Conservation (phyloP, 2,329 filamentous ascomycete species). For the Cercospora berteroae region DNA sequence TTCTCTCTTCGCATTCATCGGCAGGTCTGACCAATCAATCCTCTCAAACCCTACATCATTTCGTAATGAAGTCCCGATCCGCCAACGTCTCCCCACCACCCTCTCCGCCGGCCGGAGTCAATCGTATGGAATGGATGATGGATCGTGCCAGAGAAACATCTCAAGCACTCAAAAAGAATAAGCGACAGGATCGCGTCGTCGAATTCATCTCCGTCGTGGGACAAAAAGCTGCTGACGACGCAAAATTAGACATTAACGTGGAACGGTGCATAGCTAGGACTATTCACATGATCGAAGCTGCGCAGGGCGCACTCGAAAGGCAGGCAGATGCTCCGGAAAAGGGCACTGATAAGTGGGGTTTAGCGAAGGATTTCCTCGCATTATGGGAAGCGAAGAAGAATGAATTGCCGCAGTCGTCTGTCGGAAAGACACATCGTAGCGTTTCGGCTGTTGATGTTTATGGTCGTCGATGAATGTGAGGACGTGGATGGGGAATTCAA, state of each 20-base stretch:
- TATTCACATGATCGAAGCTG: background rate
- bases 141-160: background rate
- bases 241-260: background rate
- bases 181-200: background rate
- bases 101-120: background rate
- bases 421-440: background rate
- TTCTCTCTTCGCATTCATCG: background rate
- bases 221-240: background rate
- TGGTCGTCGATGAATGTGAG: background rate
- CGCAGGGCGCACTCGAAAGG: background rate
- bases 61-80: background rate
- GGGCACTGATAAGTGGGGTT: background rate
- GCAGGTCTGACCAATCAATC: background rate
- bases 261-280: background rate
- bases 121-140: slow-evolving; percentile 2
- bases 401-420: background rate
- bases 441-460: background rate
- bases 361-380: background rate
- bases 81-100: background rate
- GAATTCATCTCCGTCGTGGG: background rate
- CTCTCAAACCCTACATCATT: background rate
- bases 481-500: background rate
- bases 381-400: background rate
- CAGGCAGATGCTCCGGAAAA: background rate
- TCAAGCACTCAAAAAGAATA: background rate